Base-by-base conservation (phyloP, 148 eudicot species). In the Silene latifolia region DNA sequence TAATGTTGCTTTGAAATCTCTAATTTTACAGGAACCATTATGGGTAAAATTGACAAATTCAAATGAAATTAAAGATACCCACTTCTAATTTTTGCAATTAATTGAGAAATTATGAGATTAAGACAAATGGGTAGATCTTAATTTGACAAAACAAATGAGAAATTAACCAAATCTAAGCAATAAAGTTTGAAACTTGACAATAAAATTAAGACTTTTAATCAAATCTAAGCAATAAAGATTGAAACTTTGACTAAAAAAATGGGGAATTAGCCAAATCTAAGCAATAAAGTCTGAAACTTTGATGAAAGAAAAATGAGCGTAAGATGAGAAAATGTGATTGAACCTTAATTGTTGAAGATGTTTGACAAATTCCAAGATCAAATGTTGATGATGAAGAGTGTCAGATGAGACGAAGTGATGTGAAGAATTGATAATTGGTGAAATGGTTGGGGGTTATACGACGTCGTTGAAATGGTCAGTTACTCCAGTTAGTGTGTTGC, bases 1-100 rank as follows among this genome's bases (percentile, higher is more conserved):
- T 86, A 86, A 44, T 67, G 10, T 54, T 84, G 87, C 68, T 86
- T 83, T 14, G 86, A 24, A 35, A 65, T 27, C 46, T 84, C 89
- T 8, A 82, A 56, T 72, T 80, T 80, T 7, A 73, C 46, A 12
- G 83, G 79, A 23, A 83, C 70, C 87, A 84, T 84, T 63, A 12
- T 72, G 23, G 21, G 6, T 27, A 11, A 5, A 32, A 54, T 57
- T 10, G 12, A 54, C 12, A 12, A 71, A 57, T 8, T 42, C 17
- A 18, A 51, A 32, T 4, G 5, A 76, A 56, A 65, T 66, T 66
- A 59, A 11, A 72, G 54, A 48, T 24, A 67, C 77, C 74, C 77
- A 80, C 74, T 18, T 76, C 18, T 13, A 59, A 66, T 72, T 76
- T 13, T 51, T 10, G 63, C 48, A 44, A 53, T 67, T 66, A 51